A percentile compares a stretch with the other conserved stretches of the same genome.
Evolutionary conservation across 148 eudicot species (phyloP).

Genomic region (Hydrangea macrophylla): DNA sequence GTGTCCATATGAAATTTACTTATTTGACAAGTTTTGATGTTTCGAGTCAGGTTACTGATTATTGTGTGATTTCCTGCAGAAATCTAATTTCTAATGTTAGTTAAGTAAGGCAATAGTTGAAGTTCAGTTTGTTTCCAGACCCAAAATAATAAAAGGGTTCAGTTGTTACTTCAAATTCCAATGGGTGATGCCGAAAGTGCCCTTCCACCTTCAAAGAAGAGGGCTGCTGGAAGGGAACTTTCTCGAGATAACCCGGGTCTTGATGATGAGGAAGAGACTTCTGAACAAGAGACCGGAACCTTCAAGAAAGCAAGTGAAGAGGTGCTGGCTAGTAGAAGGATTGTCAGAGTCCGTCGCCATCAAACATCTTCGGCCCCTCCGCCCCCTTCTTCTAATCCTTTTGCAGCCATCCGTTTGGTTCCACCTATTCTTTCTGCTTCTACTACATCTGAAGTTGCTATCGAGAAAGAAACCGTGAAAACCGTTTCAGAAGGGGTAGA

Average conservation of each 20-base stretch:
- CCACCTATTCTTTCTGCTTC: slow-evolving; percentile 39
- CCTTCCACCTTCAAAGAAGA: slow-evolving; percentile 77
- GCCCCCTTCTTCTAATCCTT: slow-evolving; percentile 72
- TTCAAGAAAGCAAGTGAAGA: slow-evolving; percentile 85
- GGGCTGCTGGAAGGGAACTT: slow-evolving; percentile 83
- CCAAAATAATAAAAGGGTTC: too few species aligned
- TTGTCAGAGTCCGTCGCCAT: slow-evolving; percentile 73
- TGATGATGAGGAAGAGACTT: slow-evolving; percentile 71
- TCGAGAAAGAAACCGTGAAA: slow-evolving; percentile 29
- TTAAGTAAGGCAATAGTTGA: neutral
- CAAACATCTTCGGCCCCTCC: slow-evolving; percentile 48
- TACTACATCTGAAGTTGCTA: slow-evolving; percentile 25
- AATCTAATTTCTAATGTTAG: neutral
- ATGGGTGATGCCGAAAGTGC: slow-evolving; percentile 68
- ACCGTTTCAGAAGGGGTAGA: slow-evolving; percentile 25
- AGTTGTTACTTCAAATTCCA: neutral
- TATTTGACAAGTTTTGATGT: neutral
- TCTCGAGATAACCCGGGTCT: slow-evolving; percentile 81
- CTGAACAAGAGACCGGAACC: slow-evolving; percentile 66
- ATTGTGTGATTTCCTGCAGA: neutral
- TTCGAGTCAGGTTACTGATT: neutral
- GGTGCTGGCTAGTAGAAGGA: slow-evolving; percentile 73
- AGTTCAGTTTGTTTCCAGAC: neutral
- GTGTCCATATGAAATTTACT: too few species aligned
- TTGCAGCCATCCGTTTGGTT: slow-evolving; percentile 76